These are phyloP conservation scores for Candida quercuum DNA, from an alignment of 805 yeast genomes.

Conservation along the genomic window DNA sequence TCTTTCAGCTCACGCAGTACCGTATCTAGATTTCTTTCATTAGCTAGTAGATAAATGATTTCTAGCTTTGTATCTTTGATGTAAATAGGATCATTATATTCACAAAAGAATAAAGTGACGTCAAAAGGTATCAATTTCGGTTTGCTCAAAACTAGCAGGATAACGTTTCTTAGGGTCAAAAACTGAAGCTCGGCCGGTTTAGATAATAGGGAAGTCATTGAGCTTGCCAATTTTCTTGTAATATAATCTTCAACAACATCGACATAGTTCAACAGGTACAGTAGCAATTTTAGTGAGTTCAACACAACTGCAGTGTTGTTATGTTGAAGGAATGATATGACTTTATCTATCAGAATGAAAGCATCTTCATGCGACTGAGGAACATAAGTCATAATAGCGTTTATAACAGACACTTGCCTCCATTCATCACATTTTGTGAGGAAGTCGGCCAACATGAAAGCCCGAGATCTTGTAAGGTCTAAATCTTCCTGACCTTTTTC, in stretches of 20 bases:
- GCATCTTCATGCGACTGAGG: slow-evolving; percentile 73
- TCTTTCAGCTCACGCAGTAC: slow-evolving; percentile 76
- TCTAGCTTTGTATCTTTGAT: slow-evolving; percentile 88
- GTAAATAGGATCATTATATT: slow-evolving; percentile 80
- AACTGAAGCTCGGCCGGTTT: slow-evolving; percentile 84
- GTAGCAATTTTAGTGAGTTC: slow-evolving; percentile 65
- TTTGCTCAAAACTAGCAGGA: slow-evolving; percentile 62
- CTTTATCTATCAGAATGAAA: slow-evolving; percentile 52
- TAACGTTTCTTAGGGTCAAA: slow-evolving; percentile 73
- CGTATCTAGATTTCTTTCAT: slow-evolving; percentile 48
- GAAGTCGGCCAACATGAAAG: slow-evolving; percentile 34
- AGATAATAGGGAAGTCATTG: slow-evolving; percentile 61
- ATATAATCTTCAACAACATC: slow-evolving; percentile 48
- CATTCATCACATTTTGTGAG: slow-evolving; percentile 40
- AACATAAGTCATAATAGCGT: slow-evolving; percentile 59
- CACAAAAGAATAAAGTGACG: slow-evolving; percentile 77
- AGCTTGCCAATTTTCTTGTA: slow-evolving; percentile 60
- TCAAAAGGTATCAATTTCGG: slow-evolving; percentile 57
- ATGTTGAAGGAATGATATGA: slow-evolving; percentile 71
- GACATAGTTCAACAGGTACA: slow-evolving; percentile 71
- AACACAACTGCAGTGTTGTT: slow-evolving; percentile 77
- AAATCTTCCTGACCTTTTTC: slow-evolving; percentile 47
- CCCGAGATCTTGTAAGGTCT: slow-evolving; percentile 45
- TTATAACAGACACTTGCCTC: slow-evolving; percentile 65
- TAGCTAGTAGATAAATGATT: slow-evolving; percentile 74